These are phyloP conservation scores for Salvia miltiorrhiza DNA, from an alignment of 257 asterid genomes.

Conservation along the genomic window DNA sequence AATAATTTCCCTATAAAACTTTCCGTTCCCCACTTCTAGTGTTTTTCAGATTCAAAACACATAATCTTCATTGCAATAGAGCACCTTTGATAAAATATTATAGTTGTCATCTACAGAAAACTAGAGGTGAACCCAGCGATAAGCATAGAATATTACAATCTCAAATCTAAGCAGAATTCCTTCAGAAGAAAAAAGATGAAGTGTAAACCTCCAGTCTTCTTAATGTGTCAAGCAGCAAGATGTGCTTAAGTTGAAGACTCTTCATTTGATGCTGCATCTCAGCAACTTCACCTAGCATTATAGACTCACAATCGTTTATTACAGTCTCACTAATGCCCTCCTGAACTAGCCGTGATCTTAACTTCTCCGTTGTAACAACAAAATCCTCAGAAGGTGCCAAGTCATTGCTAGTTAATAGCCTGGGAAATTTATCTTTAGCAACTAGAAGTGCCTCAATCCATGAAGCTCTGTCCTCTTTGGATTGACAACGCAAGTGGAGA, in stretches of 20 bases:
- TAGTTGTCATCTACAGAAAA: neutral
- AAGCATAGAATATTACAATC: neutral
- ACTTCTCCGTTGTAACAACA: slow-evolving; percentile 78
- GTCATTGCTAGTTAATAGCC: slow-evolving; percentile 81
- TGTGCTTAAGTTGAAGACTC: slow-evolving; percentile 82
- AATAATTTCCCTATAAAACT: neutral
- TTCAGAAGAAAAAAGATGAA: slow-evolving; percentile 26
- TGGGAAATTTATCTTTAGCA: slow-evolving; percentile 92
- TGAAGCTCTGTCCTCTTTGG: slow-evolving; percentile 82
- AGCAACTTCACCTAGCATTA: slow-evolving; percentile 68
- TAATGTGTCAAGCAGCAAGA: slow-evolving; percentile 79
- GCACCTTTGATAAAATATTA: slow-evolving; percentile 6
- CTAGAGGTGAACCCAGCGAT: slow-evolving; percentile 5
- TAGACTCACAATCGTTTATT: slow-evolving; percentile 81
- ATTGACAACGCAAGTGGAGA: slow-evolving; percentile 87
- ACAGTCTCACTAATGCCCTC: slow-evolving; percentile 70
- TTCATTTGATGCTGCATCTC: slow-evolving; percentile 82
- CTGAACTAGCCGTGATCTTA: slow-evolving; percentile 64
- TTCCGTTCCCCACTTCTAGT: neutral
- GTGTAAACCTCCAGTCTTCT: slow-evolving; percentile 81
- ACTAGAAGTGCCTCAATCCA: slow-evolving; percentile 92
- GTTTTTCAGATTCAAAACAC: slow-evolving; percentile 2
- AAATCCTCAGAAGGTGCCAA: slow-evolving; percentile 75
- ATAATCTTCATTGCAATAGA: neutral
- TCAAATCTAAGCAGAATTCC: slow-evolving; percentile 18